Evolutionary conservation across 2,329 filamentous ascomycete species (phyloP).

Genomic region (Pezizomycotina sp.): DNA sequence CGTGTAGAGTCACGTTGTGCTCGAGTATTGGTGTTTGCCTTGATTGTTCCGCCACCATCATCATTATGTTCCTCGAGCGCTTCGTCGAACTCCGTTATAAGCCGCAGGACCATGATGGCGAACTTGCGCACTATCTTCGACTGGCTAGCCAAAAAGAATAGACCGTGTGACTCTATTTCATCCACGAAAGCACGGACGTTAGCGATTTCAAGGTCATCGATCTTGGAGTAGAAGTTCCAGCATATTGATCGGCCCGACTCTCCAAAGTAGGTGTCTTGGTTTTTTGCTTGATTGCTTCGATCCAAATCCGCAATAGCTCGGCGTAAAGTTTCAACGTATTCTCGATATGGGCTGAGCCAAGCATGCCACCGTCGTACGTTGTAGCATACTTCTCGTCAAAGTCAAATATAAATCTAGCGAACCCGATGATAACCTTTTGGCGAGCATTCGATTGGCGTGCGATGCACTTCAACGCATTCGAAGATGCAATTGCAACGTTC

Average conservation of each 20-base stretch:
- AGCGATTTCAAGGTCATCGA: conserved; percentile 38
- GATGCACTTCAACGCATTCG: conserved; percentile 85
- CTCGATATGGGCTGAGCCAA: conserved; percentile 86
- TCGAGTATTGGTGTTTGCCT: conserved; percentile 17
- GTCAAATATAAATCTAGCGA: conserved; percentile 94
- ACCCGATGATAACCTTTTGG: conserved; percentile 89
- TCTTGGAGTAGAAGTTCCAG: conserved; percentile 40
- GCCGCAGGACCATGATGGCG: conserved; percentile 75
- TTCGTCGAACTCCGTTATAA: conserved; percentile 85
- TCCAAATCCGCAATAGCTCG: conserved; percentile 89
- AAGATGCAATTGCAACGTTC: conserved; percentile 82
- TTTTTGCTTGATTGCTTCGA: conserved; percentile 84
- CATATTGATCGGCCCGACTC: too few relatives aligned
- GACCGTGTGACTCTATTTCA: conserved; percentile 84
- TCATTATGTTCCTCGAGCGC: conserved; percentile 59
- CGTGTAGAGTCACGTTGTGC: conserved; percentile 12
- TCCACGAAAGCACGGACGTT: conserved; percentile 86
- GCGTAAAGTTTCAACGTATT: conserved; percentile 85
- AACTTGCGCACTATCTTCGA: conserved; percentile 76
- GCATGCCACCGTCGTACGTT: conserved; percentile 94
- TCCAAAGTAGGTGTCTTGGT: conserved; percentile 45
- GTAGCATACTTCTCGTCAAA: conserved; percentile 96
- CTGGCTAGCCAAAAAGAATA: conserved; percentile 96
- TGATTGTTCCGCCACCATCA: conserved; percentile 33
- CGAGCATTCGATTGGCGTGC: conserved; percentile 71